phyloP scores from a whole-genome alignment of 2,329 filamentous ascomycete genomes.

The Venturia aucupariae region DNA sequence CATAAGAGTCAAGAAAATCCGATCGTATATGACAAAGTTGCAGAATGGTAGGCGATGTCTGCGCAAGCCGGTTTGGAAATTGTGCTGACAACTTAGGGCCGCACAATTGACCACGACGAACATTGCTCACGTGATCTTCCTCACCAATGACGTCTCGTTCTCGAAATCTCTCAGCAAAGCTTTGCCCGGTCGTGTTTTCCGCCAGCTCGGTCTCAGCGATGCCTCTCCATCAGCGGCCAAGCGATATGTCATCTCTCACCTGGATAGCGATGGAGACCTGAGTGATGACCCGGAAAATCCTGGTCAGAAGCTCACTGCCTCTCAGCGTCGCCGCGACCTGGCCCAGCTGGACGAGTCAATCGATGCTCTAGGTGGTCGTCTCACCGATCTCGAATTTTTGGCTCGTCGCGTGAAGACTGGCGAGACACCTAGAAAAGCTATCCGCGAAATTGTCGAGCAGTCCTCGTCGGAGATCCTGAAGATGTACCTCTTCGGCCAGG shows the following conservation, averaged over 20 bases:
- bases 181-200: conserved; percentile 83
- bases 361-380: conserved; percentile 70
- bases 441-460: conserved; percentile 81
- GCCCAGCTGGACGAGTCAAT: conserved; percentile 73
- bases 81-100: conserved; percentile 40
- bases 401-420: conserved; percentile 83
- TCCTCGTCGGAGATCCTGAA: conserved; percentile 85
- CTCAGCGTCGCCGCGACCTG: conserved; percentile 47
- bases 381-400: conserved; percentile 93
- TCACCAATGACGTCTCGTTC: conserved; percentile 83
- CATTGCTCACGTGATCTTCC: conserved; percentile 86
- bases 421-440: conserved; percentile 70
- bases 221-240: conserved; percentile 76
- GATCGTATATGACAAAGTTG: conserved; percentile 44
- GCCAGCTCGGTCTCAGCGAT: conserved; percentile 76
- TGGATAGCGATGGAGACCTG: conserved; percentile 44
- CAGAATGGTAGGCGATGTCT: conserved; percentile 54
- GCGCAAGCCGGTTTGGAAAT: background rate
- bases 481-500: conserved; percentile 66
- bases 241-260: conserved; percentile 76
- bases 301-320: conserved; percentile 34
- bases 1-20: conserved; percentile 54
- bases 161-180: conserved; percentile 80
- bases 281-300: conserved; percentile 29
- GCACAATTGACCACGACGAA: conserved; percentile 78